phyloP scores from a whole-genome alignment of 345 rosid genomes.

The Populus nigra region DNA sequence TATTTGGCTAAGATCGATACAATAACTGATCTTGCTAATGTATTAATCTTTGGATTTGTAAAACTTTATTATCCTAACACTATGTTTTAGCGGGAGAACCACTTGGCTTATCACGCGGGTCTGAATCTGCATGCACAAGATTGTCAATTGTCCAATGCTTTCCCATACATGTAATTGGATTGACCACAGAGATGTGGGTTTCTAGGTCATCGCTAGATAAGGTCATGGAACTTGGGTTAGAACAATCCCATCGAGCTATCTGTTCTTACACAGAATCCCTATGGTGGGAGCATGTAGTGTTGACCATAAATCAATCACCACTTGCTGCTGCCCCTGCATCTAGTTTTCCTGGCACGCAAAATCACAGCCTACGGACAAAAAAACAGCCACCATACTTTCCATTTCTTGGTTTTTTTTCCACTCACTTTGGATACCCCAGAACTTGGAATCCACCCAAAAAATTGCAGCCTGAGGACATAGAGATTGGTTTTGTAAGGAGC shows the following conservation, averaged over 20 bases:
- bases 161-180: not conserved
- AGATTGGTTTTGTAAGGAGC: not conserved
- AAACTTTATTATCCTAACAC: not conserved
- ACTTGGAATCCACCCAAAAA: not conserved
- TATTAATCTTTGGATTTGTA: not conserved
- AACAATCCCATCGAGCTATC: not conserved
- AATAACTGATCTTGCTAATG: too few relatives aligned
- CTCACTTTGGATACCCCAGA: constrained; percentile 6
- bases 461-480: not conserved
- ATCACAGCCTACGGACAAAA: not conserved
- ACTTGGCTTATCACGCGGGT: not conserved
- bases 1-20: too few relatives aligned
- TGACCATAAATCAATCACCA: not conserved
- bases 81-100: not conserved
- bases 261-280: constrained; percentile 5
- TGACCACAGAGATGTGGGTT: not conserved
- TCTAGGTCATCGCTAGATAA: not conserved
- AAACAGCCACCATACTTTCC: not conserved
- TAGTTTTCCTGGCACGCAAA: not conserved
- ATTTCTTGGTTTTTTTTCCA: not conserved
- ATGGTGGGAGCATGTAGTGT: not conserved
- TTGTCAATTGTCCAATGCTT: not conserved
- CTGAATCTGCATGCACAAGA: not conserved
- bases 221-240: not conserved
- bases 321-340: not conserved